phyloP scores from a whole-genome alignment of 1,139 yeast genomes.

The Debaryomyces psychrophilus region DNA sequence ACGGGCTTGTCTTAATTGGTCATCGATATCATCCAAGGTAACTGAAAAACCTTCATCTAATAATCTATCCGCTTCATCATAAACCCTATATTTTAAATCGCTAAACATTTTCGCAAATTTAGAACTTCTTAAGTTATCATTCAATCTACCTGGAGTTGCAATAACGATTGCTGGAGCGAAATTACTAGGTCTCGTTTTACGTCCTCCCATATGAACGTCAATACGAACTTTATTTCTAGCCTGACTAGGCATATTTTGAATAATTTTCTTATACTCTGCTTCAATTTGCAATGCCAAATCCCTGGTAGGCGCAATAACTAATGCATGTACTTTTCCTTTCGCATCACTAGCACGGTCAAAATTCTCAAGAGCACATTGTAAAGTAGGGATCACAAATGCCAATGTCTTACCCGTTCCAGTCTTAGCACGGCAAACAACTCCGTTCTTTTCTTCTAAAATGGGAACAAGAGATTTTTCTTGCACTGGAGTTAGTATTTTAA shows the following conservation, averaged over 20 bases:
- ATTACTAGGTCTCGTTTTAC: conserved; percentile 24
- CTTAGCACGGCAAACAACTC: conserved; percentile 85
- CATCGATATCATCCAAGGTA: conserved; percentile 60
- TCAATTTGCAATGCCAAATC: conserved; percentile 88
- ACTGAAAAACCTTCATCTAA: conserved; percentile 77
- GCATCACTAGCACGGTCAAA: conserved; percentile 33
- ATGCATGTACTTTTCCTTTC: conserved; percentile 50
- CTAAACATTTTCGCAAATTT: conserved; percentile 52
- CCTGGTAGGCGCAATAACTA: conserved; percentile 88
- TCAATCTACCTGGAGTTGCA: conserved; percentile 89
- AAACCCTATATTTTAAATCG: conserved; percentile 63
- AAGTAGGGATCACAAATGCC: conserved; percentile 80
- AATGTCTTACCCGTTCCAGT: conserved; percentile 96
- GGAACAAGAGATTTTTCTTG: conserved; percentile 77
- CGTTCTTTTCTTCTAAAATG: conserved; percentile 55
- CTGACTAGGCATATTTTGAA: conserved; percentile 20
- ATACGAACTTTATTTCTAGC: conserved; percentile 21
- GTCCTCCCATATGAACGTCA: conserved; percentile 45
- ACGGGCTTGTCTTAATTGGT: conserved; percentile 46
- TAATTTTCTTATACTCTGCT: conserved; percentile 59
- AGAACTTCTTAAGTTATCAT: conserved; percentile 56
- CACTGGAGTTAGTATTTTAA: conserved; percentile 67
- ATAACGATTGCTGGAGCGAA: conserved; percentile 58
- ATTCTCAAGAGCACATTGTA: conserved; percentile 51
- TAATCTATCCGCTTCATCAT: conserved; percentile 89